Evolutionary conservation across 1,139 yeast species (phyloP), one percentile per base, ranked within the genome.

Genomic region (Zygoascus sp.): DNA sequence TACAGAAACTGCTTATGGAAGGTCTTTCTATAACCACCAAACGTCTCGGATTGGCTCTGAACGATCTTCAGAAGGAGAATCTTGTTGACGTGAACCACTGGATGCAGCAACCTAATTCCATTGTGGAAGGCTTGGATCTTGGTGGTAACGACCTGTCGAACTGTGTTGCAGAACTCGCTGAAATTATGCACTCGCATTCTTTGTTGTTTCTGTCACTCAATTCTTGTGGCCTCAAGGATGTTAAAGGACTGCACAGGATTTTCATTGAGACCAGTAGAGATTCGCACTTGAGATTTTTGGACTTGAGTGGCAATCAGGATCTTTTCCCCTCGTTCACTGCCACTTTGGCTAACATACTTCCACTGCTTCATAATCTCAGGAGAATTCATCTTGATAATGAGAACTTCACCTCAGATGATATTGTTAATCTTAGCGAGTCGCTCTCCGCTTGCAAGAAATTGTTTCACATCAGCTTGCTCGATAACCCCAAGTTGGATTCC

Each of bases 311-410:
- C 45, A 72, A 86, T 51, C 85, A 95, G 0, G 74, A 73, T 22
- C 64, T 89, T 17, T 87, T 87, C 64, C 96, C 96, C 0, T 79
- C 74, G 1, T 73, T 85, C 15, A 72, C 87, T 20, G 77, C 86
- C 1, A 72, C 74, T 32, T 66, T 89, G 51, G 75, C 78, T 48
- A 77, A 77, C 53, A 74, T 75, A 53, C 66, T 89, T 44, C 96
- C 96, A 2, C 63, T 72, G 32, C 83, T 82, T 60, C 74, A 77
- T 9, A 76, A 74, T 50, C 69, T 89, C 58, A 74, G 82, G 58
- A 72, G 97, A 60, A 67, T 89, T 41, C 96, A 89, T 61, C 73
- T 89, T 51, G 96, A 89, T 60, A 72, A 80, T 51, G 83, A 87
- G 61, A 80, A 80, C 39, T 69, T 90, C 45, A 68, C 78, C 1